Percentiles rank a stretch among this genome's conserved stretches.
Conservation (phyloP, 140 eudicot genomes). For the Oenanthe javanica region DNA sequence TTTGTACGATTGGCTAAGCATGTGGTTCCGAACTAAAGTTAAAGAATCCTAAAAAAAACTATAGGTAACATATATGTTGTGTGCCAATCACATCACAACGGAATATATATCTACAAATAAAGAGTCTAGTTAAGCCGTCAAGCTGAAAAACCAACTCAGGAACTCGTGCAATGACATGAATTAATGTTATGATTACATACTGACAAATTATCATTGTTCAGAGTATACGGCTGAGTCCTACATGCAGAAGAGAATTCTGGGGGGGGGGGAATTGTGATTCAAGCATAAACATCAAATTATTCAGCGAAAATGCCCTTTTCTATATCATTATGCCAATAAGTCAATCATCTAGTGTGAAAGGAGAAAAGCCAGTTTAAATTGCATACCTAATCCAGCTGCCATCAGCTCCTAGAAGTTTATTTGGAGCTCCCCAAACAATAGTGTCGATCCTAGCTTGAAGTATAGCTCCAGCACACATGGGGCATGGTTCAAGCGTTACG, state of each 20-base stretch:
- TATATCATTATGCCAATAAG: neutral
- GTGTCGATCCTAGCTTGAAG: constrained; percentile 87
- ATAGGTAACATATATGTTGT: neutral
- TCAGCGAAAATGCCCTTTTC: neutral
- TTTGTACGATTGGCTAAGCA: neutral
- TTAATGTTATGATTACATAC: too few species aligned
- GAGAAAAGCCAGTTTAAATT: neutral
- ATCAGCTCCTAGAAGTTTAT: constrained; percentile 98
- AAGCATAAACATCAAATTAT: neutral
- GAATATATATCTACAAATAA: neutral
- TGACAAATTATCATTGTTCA: too few species aligned
- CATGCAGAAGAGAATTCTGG: too few species aligned
- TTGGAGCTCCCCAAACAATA: constrained; percentile 98
- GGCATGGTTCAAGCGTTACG: constrained; percentile 96
- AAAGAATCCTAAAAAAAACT: neutral
- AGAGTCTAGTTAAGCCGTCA: neutral
- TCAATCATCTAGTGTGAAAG: neutral
- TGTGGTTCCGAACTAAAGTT: neutral
- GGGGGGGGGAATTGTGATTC: neutral
- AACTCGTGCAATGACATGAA: neutral
- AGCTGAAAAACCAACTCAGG: neutral
- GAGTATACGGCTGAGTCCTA: too few species aligned
- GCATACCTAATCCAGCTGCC: constrained; percentile 98
- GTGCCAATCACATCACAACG: neutral
- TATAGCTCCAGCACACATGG: constrained; percentile 99